A percentile compares a stretch with the other conserved stretches of the same genome.
Evolutionary conservation across 768 basidiomycete species (phyloP).

Genomic region (Harrya chromipes): DNA sequence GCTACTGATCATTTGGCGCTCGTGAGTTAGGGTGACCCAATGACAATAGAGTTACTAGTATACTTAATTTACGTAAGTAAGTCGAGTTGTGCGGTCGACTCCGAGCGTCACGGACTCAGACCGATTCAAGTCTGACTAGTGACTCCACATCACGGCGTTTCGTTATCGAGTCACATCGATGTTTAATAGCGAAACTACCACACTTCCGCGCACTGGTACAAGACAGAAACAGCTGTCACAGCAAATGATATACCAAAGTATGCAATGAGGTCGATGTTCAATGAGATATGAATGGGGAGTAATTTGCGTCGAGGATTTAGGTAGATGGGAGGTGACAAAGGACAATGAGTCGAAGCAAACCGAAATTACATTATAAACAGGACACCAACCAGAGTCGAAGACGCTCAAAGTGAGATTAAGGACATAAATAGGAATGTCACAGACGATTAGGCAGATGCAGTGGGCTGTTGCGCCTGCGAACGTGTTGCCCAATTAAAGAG

Average conservation of each 20-base stretch:
- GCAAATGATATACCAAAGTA: slow-evolving; percentile 29
- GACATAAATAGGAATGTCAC: slow-evolving; percentile 19
- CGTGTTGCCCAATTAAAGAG: slow-evolving; percentile 77
- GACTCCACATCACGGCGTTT: no score
- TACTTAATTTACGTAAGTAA: no score
- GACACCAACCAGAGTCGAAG: slow-evolving; percentile 17
- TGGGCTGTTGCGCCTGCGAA: slow-evolving; percentile 41
- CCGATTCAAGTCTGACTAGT: no score
- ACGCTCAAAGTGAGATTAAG: slow-evolving; percentile 10
- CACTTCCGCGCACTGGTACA: slow-evolving; percentile 28
- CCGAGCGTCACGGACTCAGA: no score
- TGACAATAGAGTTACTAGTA: no score
- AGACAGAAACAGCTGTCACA: slow-evolving; percentile 26
- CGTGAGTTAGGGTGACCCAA: background rate
- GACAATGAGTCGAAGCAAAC: slow-evolving; percentile 17
- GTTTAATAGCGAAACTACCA: slow-evolving; percentile 18
- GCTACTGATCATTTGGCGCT: slow-evolving; percentile 14
- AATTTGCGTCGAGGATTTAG: slow-evolving; percentile 22
- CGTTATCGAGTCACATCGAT: background rate
- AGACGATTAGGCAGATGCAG: slow-evolving; percentile 29
- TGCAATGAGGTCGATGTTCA: slow-evolving; percentile 22
- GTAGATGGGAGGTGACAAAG: slow-evolving; percentile 25
- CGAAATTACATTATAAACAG: slow-evolving; percentile 30
- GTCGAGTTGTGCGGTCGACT: no score
- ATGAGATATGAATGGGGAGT: slow-evolving; percentile 24